Conservation (phyloP, 2,329 filamentous ascomycete genomes). For the Neofusicoccum kwambonambiense region DNA sequence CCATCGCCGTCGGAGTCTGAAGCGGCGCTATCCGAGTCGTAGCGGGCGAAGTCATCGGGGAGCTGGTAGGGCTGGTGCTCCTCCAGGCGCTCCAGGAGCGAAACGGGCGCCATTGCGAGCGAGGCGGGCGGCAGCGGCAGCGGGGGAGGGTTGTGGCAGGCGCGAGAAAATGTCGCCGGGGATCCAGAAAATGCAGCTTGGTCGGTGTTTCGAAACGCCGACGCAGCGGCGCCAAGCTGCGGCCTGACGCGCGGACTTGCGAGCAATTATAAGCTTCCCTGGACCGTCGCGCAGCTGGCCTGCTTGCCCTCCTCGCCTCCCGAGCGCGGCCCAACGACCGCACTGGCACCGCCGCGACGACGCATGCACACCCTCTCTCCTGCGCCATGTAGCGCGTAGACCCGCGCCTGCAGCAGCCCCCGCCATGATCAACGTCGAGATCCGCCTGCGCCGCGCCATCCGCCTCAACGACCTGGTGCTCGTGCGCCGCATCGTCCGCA, state of each 20-base stretch:
- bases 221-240: neutral
- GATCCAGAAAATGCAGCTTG: constrained; percentile 15
- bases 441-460: constrained; percentile 79
- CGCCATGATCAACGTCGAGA: constrained; percentile 70
- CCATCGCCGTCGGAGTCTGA: constrained; percentile 1
- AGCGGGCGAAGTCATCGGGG: constrained; percentile 3
- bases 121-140: neutral
- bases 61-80: constrained; percentile 4
- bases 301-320: neutral
- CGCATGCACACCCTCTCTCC: neutral
- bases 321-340: neutral
- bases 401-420: neutral
- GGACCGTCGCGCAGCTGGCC: neutral
- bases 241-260: neutral
- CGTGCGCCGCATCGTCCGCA: constrained; percentile 72
- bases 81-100: constrained; percentile 7
- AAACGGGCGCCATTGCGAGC: constrained; percentile 12
- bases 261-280: constrained; percentile 1
- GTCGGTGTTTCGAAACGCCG: constrained; percentile 10
- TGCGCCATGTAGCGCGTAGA: constrained; percentile 1
- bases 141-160: neutral
- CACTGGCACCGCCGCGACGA: neutral
- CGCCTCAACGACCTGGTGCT: constrained; percentile 70
- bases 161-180: neutral
- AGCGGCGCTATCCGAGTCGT: neutral